Conservation (phyloP, 306 rosid genomes). For the Begonia fuchsioides region DNA sequence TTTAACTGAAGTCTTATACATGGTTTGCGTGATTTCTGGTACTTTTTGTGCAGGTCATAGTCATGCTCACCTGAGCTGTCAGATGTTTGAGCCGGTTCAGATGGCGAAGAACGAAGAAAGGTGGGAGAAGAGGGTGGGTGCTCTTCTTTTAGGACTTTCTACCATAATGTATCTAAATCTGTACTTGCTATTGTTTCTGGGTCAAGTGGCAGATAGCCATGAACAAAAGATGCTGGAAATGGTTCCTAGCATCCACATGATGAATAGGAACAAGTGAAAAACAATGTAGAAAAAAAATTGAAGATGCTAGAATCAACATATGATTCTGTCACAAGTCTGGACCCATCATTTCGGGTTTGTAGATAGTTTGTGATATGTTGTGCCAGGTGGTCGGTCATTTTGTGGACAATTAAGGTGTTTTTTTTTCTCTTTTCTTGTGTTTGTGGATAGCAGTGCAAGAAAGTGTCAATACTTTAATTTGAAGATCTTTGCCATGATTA, state of each 20-base stretch:
- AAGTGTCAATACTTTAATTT: too few relatives aligned
- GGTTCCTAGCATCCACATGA: conserved; percentile 53
- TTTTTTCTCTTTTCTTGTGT: too few relatives aligned
- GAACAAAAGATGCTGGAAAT: conserved; percentile 53
- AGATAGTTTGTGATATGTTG: too few relatives aligned
- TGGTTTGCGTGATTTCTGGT: too few relatives aligned
- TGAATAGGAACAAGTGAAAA: conserved; percentile 23
- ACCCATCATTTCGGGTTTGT: conserved; percentile 45
- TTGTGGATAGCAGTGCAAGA: too few relatives aligned
- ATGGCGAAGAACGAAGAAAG: conserved; percentile 57
- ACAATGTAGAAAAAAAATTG: conserved; percentile 22
- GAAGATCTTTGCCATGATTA: too few relatives aligned
- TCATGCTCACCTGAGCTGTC: conserved; percentile 70
- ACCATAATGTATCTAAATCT: conserved; percentile 40
- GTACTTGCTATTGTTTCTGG: conserved; percentile 30
- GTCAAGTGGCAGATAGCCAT: conserved; percentile 44
- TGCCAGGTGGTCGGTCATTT: too few relatives aligned
- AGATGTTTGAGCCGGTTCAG: conserved; percentile 60
- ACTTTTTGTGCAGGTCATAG: conserved; percentile 59
- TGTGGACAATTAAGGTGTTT: too few relatives aligned
- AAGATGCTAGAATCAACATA: conserved; percentile 60
- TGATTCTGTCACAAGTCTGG: conserved; percentile 63
- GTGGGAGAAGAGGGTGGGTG: too few relatives aligned
- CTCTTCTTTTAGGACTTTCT: conserved; percentile 40
- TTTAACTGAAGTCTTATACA: too few relatives aligned